Conservation (phyloP, 2,329 filamentous ascomycete genomes). For the Penicillium sp. region DNA sequence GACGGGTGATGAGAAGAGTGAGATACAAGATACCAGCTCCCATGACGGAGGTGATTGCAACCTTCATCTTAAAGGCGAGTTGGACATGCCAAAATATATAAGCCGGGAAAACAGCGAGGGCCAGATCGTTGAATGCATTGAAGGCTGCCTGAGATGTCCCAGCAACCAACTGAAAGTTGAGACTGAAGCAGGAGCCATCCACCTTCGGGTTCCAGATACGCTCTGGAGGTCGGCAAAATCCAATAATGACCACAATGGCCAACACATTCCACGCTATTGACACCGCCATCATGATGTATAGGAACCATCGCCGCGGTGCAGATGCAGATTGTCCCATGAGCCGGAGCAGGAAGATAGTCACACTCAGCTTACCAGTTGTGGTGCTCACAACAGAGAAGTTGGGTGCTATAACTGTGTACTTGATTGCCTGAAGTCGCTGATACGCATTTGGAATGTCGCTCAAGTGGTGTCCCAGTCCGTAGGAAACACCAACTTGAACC, state of each 20-base stretch:
- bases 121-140: not conserved
- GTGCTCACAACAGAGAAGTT: not conserved
- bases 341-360: not conserved
- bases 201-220: not conserved
- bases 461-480: not conserved
- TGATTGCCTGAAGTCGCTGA: not conserved
- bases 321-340: not conserved
- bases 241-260: not conserved
- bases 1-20: not conserved
- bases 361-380: not conserved
- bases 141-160: not conserved
- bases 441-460: not conserved
- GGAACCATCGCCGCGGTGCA: not conserved
- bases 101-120: not conserved
- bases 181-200: not conserved
- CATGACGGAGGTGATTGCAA: not conserved
- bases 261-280: not conserved
- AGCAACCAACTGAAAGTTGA: not conserved
- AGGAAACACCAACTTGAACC: not conserved
- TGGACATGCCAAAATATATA: not conserved
- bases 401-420: not conserved
- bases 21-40: not conserved
- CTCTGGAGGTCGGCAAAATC: not conserved
- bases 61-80: not conserved
- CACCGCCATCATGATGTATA: not conserved